These are phyloP conservation scores for Leccinum pellstonianum DNA, from an alignment of 768 basidiomycete species.

Conservation along the genomic window DNA sequence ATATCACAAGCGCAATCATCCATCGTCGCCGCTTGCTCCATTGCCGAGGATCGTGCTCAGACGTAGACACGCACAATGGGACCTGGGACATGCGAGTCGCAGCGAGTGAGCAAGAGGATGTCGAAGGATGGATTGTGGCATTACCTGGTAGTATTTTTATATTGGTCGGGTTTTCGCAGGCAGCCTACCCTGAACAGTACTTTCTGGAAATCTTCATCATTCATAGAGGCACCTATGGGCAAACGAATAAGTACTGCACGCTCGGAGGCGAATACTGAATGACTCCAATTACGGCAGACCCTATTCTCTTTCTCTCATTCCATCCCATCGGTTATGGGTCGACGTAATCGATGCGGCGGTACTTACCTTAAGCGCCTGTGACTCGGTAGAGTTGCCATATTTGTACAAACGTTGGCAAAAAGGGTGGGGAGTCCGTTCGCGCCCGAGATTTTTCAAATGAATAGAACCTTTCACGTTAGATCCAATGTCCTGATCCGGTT, in stretches of 20 bases:
- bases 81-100: conserved; percentile 18
- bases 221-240: background rate
- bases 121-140: conserved; percentile 3
- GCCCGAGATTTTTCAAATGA: background rate
- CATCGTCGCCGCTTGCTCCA: conserved; percentile 30
- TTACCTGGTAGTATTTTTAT: conserved; percentile 7
- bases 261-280: conserved; percentile 3
- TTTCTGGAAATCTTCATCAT: background rate
- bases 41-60: conserved; percentile 24
- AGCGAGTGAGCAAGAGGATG: conserved; percentile 1
- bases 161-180: background rate
- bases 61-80: conserved; percentile 15
- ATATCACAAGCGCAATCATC: conserved; percentile 29
- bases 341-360: conserved; percentile 12
- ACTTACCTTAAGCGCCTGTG: background rate
- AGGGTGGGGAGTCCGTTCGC: background rate
- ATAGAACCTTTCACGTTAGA: background rate
- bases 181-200: background rate
- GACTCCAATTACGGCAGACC: conserved; percentile 3
- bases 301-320: background rate
- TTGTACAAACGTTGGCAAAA: background rate
- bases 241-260: background rate
- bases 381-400: background rate
- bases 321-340: conserved; percentile 7
- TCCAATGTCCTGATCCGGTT: background rate